phyloP scores from a whole-genome alignment of 1,139 yeast species.

The Debaryomyces subglobosus region DNA sequence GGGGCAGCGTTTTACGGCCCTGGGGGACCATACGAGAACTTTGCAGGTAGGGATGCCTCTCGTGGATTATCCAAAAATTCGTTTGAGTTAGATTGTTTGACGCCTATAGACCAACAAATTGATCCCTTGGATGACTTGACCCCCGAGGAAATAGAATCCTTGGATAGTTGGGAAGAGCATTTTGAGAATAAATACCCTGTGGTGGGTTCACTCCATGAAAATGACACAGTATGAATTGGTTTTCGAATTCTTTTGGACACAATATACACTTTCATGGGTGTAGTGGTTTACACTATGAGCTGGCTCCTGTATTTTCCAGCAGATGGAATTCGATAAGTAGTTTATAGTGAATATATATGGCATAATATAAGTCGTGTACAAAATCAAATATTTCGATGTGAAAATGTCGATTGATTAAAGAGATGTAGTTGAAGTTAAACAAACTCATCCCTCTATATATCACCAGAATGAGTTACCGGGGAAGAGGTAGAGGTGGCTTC shows the following conservation, averaged over 20 bases:
- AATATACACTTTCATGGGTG: neutral
- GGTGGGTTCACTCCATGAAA: slow-evolving; percentile 57
- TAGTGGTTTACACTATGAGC: neutral
- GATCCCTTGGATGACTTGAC: slow-evolving; percentile 68
- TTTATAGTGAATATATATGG: slow-evolving; percentile 2
- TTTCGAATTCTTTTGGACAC: neutral
- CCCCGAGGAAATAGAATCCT: slow-evolving; percentile 62
- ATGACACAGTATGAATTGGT: neutral
- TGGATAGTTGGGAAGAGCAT: slow-evolving; percentile 85
- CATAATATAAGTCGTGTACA: neutral
- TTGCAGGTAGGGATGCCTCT: slow-evolving; percentile 97
- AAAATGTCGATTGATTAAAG: neutral
- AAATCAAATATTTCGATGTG: neutral
- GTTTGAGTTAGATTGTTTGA: slow-evolving; percentile 67
- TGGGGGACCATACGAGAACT: slow-evolving; percentile 91
- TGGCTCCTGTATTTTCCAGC: neutral
- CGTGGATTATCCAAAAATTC: slow-evolving; percentile 91
- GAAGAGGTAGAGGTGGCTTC: slow-evolving; percentile 50
- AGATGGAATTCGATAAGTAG: neutral
- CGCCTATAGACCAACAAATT: slow-evolving; percentile 67
- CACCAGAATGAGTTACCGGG: slow-evolving; percentile 43
- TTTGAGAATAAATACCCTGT: slow-evolving; percentile 77
- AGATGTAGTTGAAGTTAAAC: slow-evolving; percentile 1
- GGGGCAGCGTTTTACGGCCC: slow-evolving; percentile 95
- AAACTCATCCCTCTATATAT: slow-evolving; percentile 1